Conservation (phyloP, 257 asterid genomes). For the Fraxinus americana region DNA sequence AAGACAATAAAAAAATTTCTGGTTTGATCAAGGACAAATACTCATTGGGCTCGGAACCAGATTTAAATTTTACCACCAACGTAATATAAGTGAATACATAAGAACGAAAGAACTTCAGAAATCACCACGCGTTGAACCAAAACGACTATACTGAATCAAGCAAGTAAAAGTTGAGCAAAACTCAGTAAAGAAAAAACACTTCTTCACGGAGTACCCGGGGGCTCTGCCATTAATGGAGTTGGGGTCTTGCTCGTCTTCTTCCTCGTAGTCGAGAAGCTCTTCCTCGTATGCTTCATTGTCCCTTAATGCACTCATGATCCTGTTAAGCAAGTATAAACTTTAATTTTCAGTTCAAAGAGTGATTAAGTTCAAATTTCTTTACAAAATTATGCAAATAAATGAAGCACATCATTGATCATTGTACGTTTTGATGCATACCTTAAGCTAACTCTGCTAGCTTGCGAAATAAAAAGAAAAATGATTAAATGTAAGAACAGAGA, state of each 20-base stretch:
- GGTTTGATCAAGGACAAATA: background rate
- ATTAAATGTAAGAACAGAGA: slow-evolving; percentile 17
- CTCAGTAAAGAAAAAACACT: slow-evolving; percentile 21
- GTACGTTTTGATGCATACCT: slow-evolving; percentile 21
- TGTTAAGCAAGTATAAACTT: slow-evolving; percentile 20
- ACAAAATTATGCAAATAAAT: background rate
- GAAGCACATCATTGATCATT: background rate
- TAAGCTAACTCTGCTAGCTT: slow-evolving; percentile 24
- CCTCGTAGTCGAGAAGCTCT: background rate
- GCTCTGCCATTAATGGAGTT: slow-evolving; percentile 24
- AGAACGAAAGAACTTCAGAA: background rate
- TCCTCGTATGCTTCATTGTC: background rate
- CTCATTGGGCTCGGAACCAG: background rate
- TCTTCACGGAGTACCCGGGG: slow-evolving; percentile 34
- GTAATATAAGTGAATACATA: background rate
- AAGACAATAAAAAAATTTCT: background rate
- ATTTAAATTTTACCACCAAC: background rate
- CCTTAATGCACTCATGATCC: slow-evolving; percentile 39
- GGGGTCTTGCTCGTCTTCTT: slow-evolving; percentile 1
- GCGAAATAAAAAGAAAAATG: background rate
- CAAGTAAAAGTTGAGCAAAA: background rate
- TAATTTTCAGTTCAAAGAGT: slow-evolving; percentile 23
- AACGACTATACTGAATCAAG: background rate
- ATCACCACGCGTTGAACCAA: background rate
- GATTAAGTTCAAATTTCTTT: slow-evolving; percentile 2